Evolutionary conservation across 352 stramenopile species (phyloP).

Genomic region (Globisporangium nagaii): DNA sequence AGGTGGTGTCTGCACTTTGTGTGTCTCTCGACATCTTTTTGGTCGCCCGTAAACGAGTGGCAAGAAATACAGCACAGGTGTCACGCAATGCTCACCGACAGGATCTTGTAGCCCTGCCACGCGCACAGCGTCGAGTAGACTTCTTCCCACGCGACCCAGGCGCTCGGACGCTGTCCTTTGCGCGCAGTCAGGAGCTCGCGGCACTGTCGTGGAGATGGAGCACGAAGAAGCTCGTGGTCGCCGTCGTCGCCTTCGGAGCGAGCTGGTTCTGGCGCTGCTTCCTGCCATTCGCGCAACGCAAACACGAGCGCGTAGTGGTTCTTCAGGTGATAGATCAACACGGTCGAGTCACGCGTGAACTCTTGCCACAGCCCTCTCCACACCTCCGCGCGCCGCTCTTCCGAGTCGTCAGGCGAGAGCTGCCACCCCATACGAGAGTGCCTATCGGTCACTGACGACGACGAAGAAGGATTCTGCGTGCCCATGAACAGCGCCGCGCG

Average conservation of each 20-base stretch:
- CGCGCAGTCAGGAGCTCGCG: conserved; percentile 54
- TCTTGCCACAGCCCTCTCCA: conserved; percentile 19
- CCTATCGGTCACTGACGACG: not conserved
- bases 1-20: too few relatives aligned
- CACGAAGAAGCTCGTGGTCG: not conserved
- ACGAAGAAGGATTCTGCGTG: not conserved
- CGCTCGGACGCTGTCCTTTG: conserved; percentile 50
- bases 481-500: conserved; percentile 6
- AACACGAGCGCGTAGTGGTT: conserved; percentile 82
- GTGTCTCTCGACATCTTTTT: too few relatives aligned
- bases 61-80: not conserved
- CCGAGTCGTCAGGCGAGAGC: conserved; percentile 6
- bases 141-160: conserved; percentile 58
- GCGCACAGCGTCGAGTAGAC: conserved; percentile 40
- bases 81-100: conserved; percentile 19
- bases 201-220: not conserved
- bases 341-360: conserved; percentile 12
- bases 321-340: conserved; percentile 64
- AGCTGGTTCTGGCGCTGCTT: conserved; percentile 6
- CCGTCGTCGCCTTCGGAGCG: not conserved
- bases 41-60: not conserved
- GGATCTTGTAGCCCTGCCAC: conserved; percentile 64
- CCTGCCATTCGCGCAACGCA: conserved; percentile 45
- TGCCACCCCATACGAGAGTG: not conserved
- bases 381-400: not conserved